phyloP scores from a whole-genome alignment of 164 flowering plant genomes.

The Aristolochia contorta region DNA sequence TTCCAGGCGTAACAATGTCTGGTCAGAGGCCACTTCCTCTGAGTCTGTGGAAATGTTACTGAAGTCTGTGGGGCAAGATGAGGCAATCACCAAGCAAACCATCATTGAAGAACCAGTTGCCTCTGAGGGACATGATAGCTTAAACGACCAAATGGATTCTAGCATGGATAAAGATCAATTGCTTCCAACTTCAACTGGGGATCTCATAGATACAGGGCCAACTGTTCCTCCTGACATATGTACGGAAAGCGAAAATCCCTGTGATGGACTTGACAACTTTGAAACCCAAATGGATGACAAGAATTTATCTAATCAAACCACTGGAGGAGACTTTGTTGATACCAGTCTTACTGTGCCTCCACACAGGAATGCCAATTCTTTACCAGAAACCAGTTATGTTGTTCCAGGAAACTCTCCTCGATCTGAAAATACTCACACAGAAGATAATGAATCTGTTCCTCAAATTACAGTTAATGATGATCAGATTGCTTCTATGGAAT shows the following conservation, averaged over 20 bases:
- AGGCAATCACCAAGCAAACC: conserved; percentile 37
- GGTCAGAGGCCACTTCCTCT: conserved; percentile 96
- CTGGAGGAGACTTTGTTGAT: too few species aligned
- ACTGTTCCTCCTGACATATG: conserved; percentile 20
- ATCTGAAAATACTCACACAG: too few species aligned
- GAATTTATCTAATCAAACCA: too few species aligned
- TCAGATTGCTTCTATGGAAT: too few species aligned
- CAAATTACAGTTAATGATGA: too few species aligned
- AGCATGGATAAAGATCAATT: conserved; percentile 22
- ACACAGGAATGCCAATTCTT: too few species aligned
- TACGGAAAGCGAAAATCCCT: conserved; percentile 6
- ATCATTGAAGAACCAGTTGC: conserved; percentile 38
- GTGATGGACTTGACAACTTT: not conserved
- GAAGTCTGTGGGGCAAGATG: conserved; percentile 95
- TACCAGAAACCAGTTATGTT: too few species aligned
- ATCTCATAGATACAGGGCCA: conserved; percentile 19
- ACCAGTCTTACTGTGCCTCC: too few species aligned
- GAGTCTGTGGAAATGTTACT: conserved; percentile 97
- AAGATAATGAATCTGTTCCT: too few species aligned
- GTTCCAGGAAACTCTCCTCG: too few species aligned
- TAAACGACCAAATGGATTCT: conserved; percentile 38
- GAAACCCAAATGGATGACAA: too few species aligned
- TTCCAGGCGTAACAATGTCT: conserved; percentile 73
- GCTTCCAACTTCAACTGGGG: conserved; percentile 15
- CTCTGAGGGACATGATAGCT: conserved; percentile 28